phyloP scores from a whole-genome alignment of 148 eudicot species.

The Chenopodium quinoa region DNA sequence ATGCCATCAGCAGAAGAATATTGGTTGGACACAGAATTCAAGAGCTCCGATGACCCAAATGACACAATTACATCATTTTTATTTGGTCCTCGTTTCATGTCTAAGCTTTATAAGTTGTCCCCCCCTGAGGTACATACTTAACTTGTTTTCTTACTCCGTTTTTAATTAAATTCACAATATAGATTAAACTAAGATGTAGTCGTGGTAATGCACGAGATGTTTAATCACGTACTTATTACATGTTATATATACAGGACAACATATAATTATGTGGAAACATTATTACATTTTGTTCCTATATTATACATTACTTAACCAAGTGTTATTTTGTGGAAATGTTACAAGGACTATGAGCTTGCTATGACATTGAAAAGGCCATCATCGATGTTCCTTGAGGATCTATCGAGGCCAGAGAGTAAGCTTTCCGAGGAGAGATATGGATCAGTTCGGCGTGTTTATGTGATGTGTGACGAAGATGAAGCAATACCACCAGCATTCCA shows the following conservation, averaged over 20 bases:
- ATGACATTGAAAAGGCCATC: slow-evolving; percentile 38
- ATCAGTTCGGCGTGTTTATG: slow-evolving; percentile 35
- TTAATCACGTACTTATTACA: too few species aligned
- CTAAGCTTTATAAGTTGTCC: slow-evolving; percentile 31
- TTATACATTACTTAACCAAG: background rate
- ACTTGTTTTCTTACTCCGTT: background rate
- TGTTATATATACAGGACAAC: too few species aligned
- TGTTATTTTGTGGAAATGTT: background rate
- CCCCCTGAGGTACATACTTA: slow-evolving; percentile 35
- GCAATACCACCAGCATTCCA: slow-evolving; percentile 33
- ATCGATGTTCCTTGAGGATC: slow-evolving; percentile 25
- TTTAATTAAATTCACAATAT: background rate
- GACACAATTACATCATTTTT: slow-evolving; percentile 28
- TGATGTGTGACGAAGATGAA: slow-evolving; percentile 40
- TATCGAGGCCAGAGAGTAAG: slow-evolving; percentile 19
- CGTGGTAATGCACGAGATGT: too few species aligned
- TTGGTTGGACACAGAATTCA: slow-evolving; percentile 33
- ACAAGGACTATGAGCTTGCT: slow-evolving; percentile 40
- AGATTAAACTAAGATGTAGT: too few species aligned
- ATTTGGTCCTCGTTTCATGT: slow-evolving; percentile 33
- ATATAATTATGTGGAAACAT: too few species aligned
- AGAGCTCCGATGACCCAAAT: slow-evolving; percentile 18
- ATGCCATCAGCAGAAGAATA: slow-evolving; percentile 11
- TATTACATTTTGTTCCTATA: too few species aligned
- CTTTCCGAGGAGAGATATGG: slow-evolving; percentile 40